Evolutionary conservation across 164 flowering plant genomes (phyloP), one percentile per base, ranked within the genome.

Genomic region (Magnolia kwangsiensis): DNA sequence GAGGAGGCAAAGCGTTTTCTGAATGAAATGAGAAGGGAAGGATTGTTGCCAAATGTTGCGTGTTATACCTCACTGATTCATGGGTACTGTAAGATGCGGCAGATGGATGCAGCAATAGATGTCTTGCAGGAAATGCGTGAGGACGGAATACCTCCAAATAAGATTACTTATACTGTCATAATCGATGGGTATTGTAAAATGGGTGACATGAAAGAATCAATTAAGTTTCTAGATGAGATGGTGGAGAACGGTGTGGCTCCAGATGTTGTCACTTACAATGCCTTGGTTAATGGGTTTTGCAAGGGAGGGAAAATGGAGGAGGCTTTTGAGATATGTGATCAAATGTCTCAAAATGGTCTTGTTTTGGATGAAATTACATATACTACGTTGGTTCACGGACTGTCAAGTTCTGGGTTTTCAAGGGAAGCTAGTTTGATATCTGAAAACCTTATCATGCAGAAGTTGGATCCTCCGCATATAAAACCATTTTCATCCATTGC

Each of bases 71-170:
- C 93, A 65, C 75, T 92, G 20, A 87, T 92, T 71, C 80, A 84
- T 83, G 95, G 98, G 70, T 87, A 85, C 72, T 90, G 92, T 82
- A 88, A 87, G 76, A 74, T 86, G 59, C 93, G 94, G 19, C 87
- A 89, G 81, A 88, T 92, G 91, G 88, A 87, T 68, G 82, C 83
- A 76, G 88, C 80, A 23, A 75, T 20, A 71, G 67, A 50, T 63
- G 67, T 88, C 71, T 76, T 89, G 82, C 73, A 72, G 78, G 89
- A 89, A 78, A 93, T 93, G 96, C 29, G 74, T 69, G 79, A 74
- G 19, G 45, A 73, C 69, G 81, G 77, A 49, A 73, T 90, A 74
- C 74, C 75, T 24, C 95, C 96, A 23, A 92, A 92, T 81, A 87
- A 85, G 81, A 71, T 86, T 72, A 93, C 95, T 19, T 93, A 90